A percentile compares a stretch with the other conserved stretches of the same genome.
Evolutionary conservation across 805 yeast genomes (phyloP).

Genomic region (Soucietia sequanensis): DNA sequence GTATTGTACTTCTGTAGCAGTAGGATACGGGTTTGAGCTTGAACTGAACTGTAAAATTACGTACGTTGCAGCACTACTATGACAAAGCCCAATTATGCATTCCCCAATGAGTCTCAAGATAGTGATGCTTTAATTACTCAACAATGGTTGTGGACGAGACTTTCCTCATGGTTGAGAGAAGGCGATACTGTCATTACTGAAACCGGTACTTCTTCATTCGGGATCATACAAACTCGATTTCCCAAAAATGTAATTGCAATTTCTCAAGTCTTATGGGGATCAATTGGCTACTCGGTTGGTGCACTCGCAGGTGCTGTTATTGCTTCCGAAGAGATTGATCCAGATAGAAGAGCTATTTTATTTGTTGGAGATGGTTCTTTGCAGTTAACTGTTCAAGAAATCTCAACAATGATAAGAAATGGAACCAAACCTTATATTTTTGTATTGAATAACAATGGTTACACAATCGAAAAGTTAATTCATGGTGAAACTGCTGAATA

Average conservation of each 20-base stretch:
- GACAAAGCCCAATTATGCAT: slow-evolving; percentile 30
- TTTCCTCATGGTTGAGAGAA: slow-evolving; percentile 25
- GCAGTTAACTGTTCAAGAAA: slow-evolving; percentile 42
- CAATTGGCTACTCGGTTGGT: slow-evolving; percentile 36
- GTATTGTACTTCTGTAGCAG: slow-evolving; percentile 42
- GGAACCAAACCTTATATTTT: slow-evolving; percentile 34
- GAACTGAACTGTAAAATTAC: slow-evolving; percentile 49
- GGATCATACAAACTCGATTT: slow-evolving; percentile 29
- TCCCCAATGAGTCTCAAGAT: slow-evolving; percentile 7
- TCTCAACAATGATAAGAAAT: slow-evolving; percentile 37
- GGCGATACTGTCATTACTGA: slow-evolving; percentile 34
- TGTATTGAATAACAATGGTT: slow-evolving; percentile 41
- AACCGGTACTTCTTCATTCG: slow-evolving; percentile 37
- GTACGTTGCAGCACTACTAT: slow-evolving; percentile 44
- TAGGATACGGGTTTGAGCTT: slow-evolving; percentile 35
- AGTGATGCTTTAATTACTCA: slow-evolving; percentile 18
- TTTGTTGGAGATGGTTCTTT: slow-evolving; percentile 45
- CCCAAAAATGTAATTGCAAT: slow-evolving; percentile 31
- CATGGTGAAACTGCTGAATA: slow-evolving; percentile 37
- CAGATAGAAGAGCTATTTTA: slow-evolving; percentile 33
- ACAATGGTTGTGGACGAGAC: slow-evolving; percentile 28
- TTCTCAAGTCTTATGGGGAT: slow-evolving; percentile 36
- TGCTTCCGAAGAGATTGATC: slow-evolving; percentile 33
- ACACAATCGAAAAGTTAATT: slow-evolving; percentile 39
- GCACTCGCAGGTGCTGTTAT: slow-evolving; percentile 32